Evolutionary conservation across 257 asterid species (phyloP).

Genomic region (Coffea canephora): DNA sequence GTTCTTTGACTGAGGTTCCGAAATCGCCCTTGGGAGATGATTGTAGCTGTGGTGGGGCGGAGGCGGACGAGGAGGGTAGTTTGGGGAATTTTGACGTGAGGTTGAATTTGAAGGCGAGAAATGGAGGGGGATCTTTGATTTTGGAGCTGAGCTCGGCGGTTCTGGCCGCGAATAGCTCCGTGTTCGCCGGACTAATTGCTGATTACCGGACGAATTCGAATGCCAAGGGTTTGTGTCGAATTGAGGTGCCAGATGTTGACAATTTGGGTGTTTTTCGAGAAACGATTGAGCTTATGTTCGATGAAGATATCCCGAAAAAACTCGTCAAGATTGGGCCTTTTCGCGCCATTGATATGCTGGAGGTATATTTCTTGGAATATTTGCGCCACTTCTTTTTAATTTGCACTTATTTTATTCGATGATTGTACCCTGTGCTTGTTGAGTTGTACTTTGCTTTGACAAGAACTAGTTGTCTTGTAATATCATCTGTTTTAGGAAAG

Average conservation of each 20-base stretch:
- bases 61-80: constrained; percentile 20
- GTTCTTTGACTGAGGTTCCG: constrained; percentile 22
- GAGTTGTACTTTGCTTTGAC: not conserved
- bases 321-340: constrained; percentile 70
- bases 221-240: constrained; percentile 62
- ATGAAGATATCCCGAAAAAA: constrained; percentile 57
- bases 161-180: constrained; percentile 58
- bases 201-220: constrained; percentile 45
- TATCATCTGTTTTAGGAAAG: not conserved
- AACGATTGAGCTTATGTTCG: constrained; percentile 87
- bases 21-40: constrained; percentile 38
- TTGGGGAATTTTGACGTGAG: constrained; percentile 65
- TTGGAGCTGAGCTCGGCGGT: constrained; percentile 79
- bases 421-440: not conserved
- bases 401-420: not conserved
- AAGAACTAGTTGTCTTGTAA: not conserved
- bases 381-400: too few species aligned
- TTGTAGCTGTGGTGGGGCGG: constrained; percentile 3
- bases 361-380: constrained; percentile 41
- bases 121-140: constrained; percentile 63
- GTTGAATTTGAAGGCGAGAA: constrained; percentile 75
- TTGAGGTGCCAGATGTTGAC: constrained; percentile 90
- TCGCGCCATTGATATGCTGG: constrained; percentile 71
- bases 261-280: constrained; percentile 68
- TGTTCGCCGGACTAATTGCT: constrained; percentile 65